These are phyloP conservation scores for Bacidia gigantensis DNA, from an alignment of 495 filamentous ascomycete species.

Conservation along the genomic window DNA sequence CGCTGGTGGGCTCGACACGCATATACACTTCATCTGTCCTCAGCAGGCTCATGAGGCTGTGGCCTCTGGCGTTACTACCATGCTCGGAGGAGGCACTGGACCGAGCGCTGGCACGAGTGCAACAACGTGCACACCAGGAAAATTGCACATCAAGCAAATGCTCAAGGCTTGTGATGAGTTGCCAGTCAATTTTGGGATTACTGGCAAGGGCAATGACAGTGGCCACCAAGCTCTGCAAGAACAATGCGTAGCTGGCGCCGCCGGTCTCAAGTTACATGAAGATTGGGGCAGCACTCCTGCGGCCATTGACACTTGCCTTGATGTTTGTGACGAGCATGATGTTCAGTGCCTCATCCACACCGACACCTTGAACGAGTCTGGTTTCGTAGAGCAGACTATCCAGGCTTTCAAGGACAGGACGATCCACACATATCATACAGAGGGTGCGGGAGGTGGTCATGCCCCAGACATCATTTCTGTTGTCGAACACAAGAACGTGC, in stretches of 20 bases:
- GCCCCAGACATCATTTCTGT: conserved; percentile 95
- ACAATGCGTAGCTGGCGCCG: conserved; percentile 71
- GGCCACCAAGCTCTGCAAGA: conserved; percentile 57
- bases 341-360: conserved; percentile 96
- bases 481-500: conserved; percentile 81
- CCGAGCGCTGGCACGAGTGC: conserved; percentile 90
- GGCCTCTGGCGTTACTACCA: conserved; percentile 77
- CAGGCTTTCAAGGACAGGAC: conserved; percentile 75
- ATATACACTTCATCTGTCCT: conserved; percentile 95
- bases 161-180: conserved; percentile 75
- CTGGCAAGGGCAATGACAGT: conserved; percentile 91
- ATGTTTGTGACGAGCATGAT: conserved; percentile 79
- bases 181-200: conserved; percentile 89
- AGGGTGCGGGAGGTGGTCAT: conserved; percentile 91
- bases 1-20: conserved; percentile 80
- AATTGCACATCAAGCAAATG: conserved; percentile 79
- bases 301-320: conserved; percentile 82
- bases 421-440: conserved; percentile 97
- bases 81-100: conserved; percentile 90
- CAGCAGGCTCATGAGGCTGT: conserved; percentile 84
- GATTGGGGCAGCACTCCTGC: conserved; percentile 93
- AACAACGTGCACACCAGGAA: conserved; percentile 87
- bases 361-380: conserved; percentile 93
- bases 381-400: conserved; percentile 90
- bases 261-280: conserved; percentile 91